Percentiles rank a stretch among this genome's conserved stretches.
Conservation (phyloP, 345 rosid genomes). For the Kandelia obovata region DNA sequence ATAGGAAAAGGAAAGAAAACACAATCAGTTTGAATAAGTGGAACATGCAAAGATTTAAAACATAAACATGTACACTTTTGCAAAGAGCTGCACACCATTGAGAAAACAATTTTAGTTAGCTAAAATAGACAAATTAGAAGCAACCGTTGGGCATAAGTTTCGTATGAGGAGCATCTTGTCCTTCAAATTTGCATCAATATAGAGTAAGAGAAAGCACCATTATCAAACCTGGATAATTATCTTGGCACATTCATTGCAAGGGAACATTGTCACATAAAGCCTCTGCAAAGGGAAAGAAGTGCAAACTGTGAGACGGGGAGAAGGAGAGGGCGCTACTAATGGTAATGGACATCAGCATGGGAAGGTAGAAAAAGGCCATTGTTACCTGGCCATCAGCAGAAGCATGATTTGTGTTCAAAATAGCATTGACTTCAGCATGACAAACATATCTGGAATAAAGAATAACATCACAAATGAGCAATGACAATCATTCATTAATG, state of each 20-base stretch:
- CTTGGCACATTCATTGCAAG: conserved; percentile 99
- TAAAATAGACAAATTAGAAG: too few species aligned
- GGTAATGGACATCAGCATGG: neutral
- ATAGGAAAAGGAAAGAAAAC: neutral
- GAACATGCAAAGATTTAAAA: neutral
- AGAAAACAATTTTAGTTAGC: neutral
- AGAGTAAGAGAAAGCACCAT: conserved; percentile 10
- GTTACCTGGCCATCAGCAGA: conserved; percentile 82
- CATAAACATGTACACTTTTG: neutral
- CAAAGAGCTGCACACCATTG: neutral
- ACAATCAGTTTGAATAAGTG: too few species aligned
- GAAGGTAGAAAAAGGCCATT: conserved; percentile 9
- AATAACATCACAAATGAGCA: neutral
- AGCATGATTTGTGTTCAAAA: conserved; percentile 89
- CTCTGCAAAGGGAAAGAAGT: conserved; percentile 50
- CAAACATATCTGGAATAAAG: conserved; percentile 70
- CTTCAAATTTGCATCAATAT: neutral
- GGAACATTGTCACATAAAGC: conserved; percentile 97
- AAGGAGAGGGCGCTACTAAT: neutral
- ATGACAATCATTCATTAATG: neutral
- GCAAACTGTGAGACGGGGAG: neutral
- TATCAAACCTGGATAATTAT: conserved; percentile 81
- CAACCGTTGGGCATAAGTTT: too few species aligned
- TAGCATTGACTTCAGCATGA: conserved; percentile 98
- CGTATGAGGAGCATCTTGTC: too few species aligned